Evolutionary conservation across 257 asterid species (phyloP), one percentile per base, ranked within the genome.

Genomic region (Plantago major): DNA sequence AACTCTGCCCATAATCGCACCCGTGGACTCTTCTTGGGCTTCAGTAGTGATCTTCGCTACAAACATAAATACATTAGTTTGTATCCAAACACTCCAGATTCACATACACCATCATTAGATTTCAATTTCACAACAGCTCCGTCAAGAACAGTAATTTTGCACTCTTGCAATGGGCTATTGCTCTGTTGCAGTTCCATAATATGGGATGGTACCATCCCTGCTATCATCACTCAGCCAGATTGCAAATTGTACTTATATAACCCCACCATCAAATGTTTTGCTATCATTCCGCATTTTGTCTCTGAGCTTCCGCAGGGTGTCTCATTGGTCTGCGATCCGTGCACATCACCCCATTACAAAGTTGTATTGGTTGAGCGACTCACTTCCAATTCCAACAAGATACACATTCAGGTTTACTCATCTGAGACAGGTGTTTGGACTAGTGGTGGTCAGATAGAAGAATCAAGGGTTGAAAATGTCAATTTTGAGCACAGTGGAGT

Each of bases 91-190:
- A n/a, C n/a, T n/a, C n/a, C n/a, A n/a, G n/a, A n/a, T n/a, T n/a
- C n/a, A n/a, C n/a, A n/a, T n/a, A 5, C 22, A 30, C 68, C 58
- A 9, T 54, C 28, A 6, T 2, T 11, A 9, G 1, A 19, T 5
- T 59, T 44, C 28, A 9, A 17, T 12, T 22, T 67, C 46, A 42
- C 55, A 11, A n/a, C 11, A 9, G 56, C 44, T 4, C 37, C 50
- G 3, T 42, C 15, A 13, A 42, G 52, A 9, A 46, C 60, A 14
- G 13, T 12, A 0, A 63, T 75, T 28, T 0, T 70, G 8, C 70
- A 66, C 42, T 71, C 76, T 9, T 75, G 80, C 58, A 70, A 70
- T 33, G 73, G 80, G 6, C 60, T 70, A 8, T 8, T 66, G 43
- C 49, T 51, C 8, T 66, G 76, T 28, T 9, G 42, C 6, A 54